Conservation (phyloP, 2,329 filamentous ascomycete species). For the Trichoderma brevicompactum region DNA sequence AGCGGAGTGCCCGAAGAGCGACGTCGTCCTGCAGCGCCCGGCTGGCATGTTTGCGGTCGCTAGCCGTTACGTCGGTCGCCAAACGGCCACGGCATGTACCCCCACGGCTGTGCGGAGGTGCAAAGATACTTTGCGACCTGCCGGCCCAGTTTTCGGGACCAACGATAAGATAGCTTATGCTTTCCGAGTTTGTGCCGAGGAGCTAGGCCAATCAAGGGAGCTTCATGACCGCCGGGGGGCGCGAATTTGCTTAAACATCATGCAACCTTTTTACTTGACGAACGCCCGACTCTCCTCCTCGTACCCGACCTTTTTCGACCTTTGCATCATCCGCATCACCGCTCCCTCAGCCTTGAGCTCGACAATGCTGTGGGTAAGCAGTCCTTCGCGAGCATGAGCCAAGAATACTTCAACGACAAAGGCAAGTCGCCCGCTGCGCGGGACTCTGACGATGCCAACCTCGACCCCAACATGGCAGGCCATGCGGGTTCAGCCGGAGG, state of each 20-base stretch:
- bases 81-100: not conserved
- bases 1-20: conserved; percentile 24
- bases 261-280: conserved; percentile 37
- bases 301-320: conserved; percentile 31
- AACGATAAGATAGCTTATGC: conserved; percentile 30
- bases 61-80: conserved; percentile 22
- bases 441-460: conserved; percentile 33
- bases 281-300: conserved; percentile 33
- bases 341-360: conserved; percentile 23
- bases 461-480: conserved; percentile 36
- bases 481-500: conserved; percentile 38
- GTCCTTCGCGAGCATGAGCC: conserved; percentile 57
- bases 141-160: not conserved
- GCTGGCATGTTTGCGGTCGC: conserved; percentile 17
- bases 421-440: conserved; percentile 51
- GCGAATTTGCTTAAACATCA: conserved; percentile 31
- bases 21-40: conserved; percentile 6
- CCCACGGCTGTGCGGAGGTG: not conserved
- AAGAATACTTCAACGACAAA: conserved; percentile 61
- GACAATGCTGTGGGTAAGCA: conserved; percentile 43
- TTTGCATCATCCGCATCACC: conserved; percentile 30
- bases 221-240: conserved; percentile 30
- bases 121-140: not conserved
- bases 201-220: conserved; percentile 38
- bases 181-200: conserved; percentile 36